Percentiles rank a stretch among this genome's conserved stretches.
Conservation (phyloP, 441 rosid species). For the Adansonia grandidieri region DNA sequence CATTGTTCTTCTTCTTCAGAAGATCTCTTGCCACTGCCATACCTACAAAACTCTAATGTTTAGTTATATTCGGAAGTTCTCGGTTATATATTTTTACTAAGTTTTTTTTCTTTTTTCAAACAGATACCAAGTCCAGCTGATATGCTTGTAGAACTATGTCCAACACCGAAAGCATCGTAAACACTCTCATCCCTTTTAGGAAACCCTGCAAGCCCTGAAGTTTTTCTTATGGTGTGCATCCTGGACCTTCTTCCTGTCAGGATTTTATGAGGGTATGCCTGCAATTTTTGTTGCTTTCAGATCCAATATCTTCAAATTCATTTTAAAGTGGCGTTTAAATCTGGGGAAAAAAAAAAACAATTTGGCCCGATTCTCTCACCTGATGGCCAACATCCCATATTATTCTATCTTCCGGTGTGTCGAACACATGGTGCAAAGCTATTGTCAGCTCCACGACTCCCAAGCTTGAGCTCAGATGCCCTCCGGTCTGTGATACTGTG, state of each 20-base stretch:
- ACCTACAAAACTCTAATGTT: conserved; percentile 37
- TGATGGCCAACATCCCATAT: conserved; percentile 88
- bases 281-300: conserved; percentile 29
- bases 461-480: conserved; percentile 72
- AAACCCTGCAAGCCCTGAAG: conserved; percentile 78
- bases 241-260: conserved; percentile 72
- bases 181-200: conserved; percentile 78
- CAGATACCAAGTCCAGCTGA: conserved; percentile 76
- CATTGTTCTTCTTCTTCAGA: conserved; percentile 58
- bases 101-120: neutral
- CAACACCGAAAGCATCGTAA: conserved; percentile 73
- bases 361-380: conserved; percentile 38
- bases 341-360: neutral
- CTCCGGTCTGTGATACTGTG: conserved; percentile 61
- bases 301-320: too few species aligned
- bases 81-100: neutral
- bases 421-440: conserved; percentile 69
- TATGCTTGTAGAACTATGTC: conserved; percentile 82
- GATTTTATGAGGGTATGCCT: conserved; percentile 78
- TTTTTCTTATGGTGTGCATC: conserved; percentile 73
- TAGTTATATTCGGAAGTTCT: neutral
- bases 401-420: conserved; percentile 68
- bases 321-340: neutral
- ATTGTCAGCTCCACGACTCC: conserved; percentile 73
- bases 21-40: conserved; percentile 78